Conservation (phyloP, 805 yeast genomes). For the Nakazawaea ambrosiae region DNA sequence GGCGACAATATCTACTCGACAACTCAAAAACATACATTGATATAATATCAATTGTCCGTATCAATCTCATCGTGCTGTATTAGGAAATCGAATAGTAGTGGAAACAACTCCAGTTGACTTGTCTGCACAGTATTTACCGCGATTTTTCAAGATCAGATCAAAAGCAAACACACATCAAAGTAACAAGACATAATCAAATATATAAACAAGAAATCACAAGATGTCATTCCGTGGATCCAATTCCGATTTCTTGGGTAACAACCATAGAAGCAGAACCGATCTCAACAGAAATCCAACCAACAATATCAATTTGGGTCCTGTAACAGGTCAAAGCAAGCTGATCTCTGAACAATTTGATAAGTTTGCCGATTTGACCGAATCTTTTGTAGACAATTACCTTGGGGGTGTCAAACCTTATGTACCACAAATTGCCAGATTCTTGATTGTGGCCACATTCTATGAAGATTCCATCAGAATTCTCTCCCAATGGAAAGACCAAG, state of each 20-base stretch:
- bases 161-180: too few species aligned
- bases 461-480: conserved; percentile 84
- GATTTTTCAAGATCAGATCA: too few species aligned
- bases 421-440: conserved; percentile 81
- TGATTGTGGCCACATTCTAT: conserved; percentile 88
- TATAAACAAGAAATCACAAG: background rate
- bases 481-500: conserved; percentile 89
- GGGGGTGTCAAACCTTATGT: conserved; percentile 61
- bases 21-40: too few species aligned
- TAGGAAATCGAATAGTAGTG: too few species aligned
- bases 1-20: too few species aligned
- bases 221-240: conserved; percentile 10
- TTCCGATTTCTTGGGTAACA: conserved; percentile 2
- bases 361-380: conserved; percentile 48
- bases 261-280: background rate
- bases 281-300: background rate
- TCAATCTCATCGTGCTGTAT: too few species aligned
- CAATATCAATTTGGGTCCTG: conserved; percentile 6
- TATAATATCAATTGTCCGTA: too few species aligned
- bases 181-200: too few species aligned
- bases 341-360: conserved; percentile 37
- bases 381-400: conserved; percentile 39
- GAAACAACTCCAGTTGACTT: too few species aligned
- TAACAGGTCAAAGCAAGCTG: conserved; percentile 17
- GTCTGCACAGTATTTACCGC: too few species aligned